These are phyloP conservation scores for Elsinoe necatrix DNA, from an alignment of 2,329 filamentous ascomycete genomes.

Conservation along the genomic window DNA sequence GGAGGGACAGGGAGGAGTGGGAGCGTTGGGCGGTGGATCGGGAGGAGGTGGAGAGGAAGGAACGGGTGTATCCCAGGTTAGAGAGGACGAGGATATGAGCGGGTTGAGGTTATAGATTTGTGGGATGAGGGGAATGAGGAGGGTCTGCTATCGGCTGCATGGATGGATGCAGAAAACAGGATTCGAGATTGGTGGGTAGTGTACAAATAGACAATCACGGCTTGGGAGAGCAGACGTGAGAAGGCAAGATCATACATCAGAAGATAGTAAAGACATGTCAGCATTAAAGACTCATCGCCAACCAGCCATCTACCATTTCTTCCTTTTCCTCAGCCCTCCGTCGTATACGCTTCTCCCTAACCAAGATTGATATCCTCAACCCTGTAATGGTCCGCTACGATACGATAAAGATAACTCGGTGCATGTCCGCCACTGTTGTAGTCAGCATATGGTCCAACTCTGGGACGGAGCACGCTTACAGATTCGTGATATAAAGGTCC, in stretches of 20 bases:
- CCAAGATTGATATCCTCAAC: conserved; percentile 56
- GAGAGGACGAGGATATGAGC: conserved; percentile 10
- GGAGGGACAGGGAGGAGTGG: conserved; percentile 35
- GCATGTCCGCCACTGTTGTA: conserved; percentile 53
- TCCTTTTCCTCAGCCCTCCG: background rate
- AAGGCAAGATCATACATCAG: background rate
- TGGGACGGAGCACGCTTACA: conserved; percentile 44
- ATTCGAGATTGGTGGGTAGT: too few species aligned
- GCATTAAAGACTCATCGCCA: background rate
- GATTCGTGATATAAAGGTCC: conserved; percentile 77
- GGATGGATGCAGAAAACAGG: too few species aligned
- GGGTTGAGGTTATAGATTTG: background rate
- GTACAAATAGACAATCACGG: background rate
- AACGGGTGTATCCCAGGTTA: conserved; percentile 5
- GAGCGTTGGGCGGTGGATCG: conserved; percentile 19
- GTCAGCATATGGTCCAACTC: conserved; percentile 15
- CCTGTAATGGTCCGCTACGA: conserved; percentile 69
- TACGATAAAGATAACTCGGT: conserved; percentile 62
- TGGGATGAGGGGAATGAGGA: background rate
- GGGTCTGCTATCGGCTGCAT: too few species aligned
- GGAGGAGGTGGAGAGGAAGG: conserved; percentile 10
- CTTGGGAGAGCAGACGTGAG: background rate
- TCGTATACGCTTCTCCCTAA: background rate
- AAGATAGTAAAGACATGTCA: background rate
- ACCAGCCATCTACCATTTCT: background rate